phyloP scores from a whole-genome alignment of 163 green algal genomes.

The Volvox carteri region DNA sequence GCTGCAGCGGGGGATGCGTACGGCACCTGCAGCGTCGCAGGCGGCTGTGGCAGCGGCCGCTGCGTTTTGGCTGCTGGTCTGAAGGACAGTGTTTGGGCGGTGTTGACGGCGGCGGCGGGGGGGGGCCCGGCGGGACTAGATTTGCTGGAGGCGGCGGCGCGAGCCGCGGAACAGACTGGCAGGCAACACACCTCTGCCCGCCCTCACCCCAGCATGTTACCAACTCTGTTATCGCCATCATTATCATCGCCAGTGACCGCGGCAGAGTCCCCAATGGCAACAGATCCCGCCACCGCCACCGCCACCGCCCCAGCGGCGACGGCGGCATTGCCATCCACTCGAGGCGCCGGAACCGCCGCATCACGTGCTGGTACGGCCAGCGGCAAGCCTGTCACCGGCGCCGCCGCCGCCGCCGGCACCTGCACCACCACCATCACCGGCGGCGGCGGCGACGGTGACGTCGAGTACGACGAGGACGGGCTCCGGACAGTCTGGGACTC shows the following conservation, averaged over 20 bases:
- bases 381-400: background rate
- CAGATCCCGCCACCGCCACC: background rate
- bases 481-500: conserved; percentile 71
- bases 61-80: background rate
- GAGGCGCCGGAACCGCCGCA: too few relatives aligned
- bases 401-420: background rate
- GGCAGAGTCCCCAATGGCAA: background rate
- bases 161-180: background rate
- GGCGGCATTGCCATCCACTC: too few relatives aligned
- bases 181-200: background rate
- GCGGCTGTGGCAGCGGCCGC: background rate
- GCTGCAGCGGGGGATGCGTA: background rate
- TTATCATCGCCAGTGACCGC: background rate
- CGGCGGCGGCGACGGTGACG: background rate
- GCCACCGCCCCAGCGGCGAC: background rate
- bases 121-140: background rate
- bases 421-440: background rate
- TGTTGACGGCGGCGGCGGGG: background rate
- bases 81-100: background rate
- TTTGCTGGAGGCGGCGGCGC: background rate
- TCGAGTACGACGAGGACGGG: conserved; percentile 64
- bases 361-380: too few relatives aligned
- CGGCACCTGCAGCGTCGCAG: background rate
- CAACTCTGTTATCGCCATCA: background rate
- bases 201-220: background rate